Evolutionary conservation across 768 basidiomycete species (phyloP).

Genomic region (Trametes cinnabarina): DNA sequence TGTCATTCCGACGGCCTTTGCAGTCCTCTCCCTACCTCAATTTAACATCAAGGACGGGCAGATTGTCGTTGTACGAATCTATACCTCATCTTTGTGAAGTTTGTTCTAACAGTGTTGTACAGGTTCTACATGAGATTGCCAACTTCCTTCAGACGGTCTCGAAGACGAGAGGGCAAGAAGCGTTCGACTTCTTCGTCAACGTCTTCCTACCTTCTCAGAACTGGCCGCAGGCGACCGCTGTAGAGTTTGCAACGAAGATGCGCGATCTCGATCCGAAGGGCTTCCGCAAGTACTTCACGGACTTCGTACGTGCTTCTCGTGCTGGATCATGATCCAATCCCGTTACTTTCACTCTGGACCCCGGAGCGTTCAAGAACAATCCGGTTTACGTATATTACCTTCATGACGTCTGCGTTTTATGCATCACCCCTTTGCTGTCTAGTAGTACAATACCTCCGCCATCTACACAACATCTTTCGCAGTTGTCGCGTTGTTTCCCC

Average conservation of each 20-base stretch:
- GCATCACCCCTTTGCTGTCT: slow-evolving; percentile 11
- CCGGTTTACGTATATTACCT: slow-evolving; percentile 4
- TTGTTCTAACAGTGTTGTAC: not conserved
- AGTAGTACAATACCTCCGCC: slow-evolving; percentile 9
- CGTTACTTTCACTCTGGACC: not conserved
- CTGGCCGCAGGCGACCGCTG: slow-evolving; percentile 75
- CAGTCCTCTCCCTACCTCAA: slow-evolving; percentile 70
- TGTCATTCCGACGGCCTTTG: slow-evolving; percentile 78
- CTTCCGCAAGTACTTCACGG: slow-evolving; percentile 86
- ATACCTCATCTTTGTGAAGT: not conserved
- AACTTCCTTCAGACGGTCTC: slow-evolving; percentile 77
- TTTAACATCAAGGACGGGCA: slow-evolving; percentile 92
- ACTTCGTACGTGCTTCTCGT: slow-evolving; percentile 75
- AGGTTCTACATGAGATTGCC: slow-evolving; percentile 91
- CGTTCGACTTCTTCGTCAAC: slow-evolving; percentile 72
- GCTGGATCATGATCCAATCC: slow-evolving; percentile 45
- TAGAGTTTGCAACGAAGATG: slow-evolving; percentile 76
- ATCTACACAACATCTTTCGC: slow-evolving; percentile 17
- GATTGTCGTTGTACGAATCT: slow-evolving; percentile 64
- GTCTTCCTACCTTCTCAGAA: slow-evolving; percentile 86
- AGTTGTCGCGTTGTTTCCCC: slow-evolving; percentile 3
- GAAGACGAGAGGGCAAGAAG: slow-evolving; percentile 77
- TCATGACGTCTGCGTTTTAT: not conserved
- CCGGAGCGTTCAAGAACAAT: not conserved
- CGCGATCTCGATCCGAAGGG: slow-evolving; percentile 69